A percentile compares a stretch with the other conserved stretches of the same genome.
Conservation (phyloP, 257 asterid genomes). For the Lycium barbarum region DNA sequence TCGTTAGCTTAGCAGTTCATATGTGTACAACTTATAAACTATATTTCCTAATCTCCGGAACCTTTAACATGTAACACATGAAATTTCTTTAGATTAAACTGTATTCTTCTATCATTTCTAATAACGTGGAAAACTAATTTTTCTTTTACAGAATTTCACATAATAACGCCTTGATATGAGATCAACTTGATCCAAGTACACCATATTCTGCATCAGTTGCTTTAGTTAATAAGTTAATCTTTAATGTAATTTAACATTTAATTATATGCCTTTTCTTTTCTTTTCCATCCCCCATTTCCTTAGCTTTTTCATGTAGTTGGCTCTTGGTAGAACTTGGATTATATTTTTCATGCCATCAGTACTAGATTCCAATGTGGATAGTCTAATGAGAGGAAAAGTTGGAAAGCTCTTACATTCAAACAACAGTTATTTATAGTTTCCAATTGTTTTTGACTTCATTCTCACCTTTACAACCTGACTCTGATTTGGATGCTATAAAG, state of each 20-base stretch:
- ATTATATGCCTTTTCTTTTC: background rate
- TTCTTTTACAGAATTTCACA: background rate
- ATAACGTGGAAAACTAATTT: background rate
- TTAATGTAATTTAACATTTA: background rate
- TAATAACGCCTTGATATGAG: background rate
- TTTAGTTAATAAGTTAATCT: background rate
- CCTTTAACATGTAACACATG: background rate
- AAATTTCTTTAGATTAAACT: background rate
- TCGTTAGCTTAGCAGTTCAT: background rate
- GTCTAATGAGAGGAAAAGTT: constrained; percentile 14
- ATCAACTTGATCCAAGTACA: constrained; percentile 14
- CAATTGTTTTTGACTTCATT: constrained; percentile 7
- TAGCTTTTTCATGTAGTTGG: background rate
- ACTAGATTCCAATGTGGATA: background rate
- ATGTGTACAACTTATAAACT: background rate
- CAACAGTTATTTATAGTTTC: background rate
- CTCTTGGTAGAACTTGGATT: background rate
- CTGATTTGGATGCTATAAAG: constrained; percentile 1
- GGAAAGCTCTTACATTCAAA: background rate
- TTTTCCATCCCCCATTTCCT: background rate
- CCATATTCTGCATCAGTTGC: background rate
- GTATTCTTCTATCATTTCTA: background rate
- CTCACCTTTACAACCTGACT: constrained; percentile 17
- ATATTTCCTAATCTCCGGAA: background rate
- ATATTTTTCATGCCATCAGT: background rate